Conservation (phyloP, 495 filamentous ascomycete genomes). For the Lichenothelia convexa region DNA sequence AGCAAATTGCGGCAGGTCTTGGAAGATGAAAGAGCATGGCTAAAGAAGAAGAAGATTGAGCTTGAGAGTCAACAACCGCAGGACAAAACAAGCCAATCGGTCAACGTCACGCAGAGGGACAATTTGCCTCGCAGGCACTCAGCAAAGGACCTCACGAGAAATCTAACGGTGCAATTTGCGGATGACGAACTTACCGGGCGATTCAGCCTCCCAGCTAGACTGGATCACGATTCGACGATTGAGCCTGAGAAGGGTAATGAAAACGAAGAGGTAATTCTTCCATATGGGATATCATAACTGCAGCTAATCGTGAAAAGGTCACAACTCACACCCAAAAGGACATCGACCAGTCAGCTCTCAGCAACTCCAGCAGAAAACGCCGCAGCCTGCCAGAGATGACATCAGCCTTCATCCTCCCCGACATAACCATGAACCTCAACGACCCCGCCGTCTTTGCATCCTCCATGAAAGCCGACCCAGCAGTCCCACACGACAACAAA, state of each 20-base stretch:
- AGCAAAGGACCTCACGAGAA: constrained; percentile 14
- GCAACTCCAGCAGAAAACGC: constrained; percentile 18
- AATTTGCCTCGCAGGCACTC: constrained; percentile 15
- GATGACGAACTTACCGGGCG: constrained; percentile 10
- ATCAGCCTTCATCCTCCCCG: constrained; percentile 60
- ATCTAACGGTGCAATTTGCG: not conserved
- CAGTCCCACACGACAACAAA: constrained; percentile 37
- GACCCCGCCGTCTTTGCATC: constrained; percentile 12
- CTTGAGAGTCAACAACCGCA: not conserved
- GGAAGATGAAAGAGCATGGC: constrained; percentile 16
- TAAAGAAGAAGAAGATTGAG: not conserved
- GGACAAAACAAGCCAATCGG: constrained; percentile 1
- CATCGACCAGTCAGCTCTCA: constrained; percentile 12
- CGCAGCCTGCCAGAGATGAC: constrained; percentile 45
- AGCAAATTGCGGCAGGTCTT: constrained; percentile 15
- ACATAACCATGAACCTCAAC: constrained; percentile 32
- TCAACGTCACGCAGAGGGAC: not conserved
- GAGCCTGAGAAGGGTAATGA: no score
- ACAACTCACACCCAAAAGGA: constrained; percentile 7
- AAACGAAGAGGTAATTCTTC: no score
- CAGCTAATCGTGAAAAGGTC: no score
- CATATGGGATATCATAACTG: no score
- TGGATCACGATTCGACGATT: no score
- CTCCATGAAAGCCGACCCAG: constrained; percentile 15
- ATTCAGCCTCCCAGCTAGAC: constrained; percentile 3